Evolutionary conservation across 2,329 filamentous ascomycete species (phyloP), one percentile per base, ranked within the genome.

Genomic region (Cordyceps farinosa): DNA sequence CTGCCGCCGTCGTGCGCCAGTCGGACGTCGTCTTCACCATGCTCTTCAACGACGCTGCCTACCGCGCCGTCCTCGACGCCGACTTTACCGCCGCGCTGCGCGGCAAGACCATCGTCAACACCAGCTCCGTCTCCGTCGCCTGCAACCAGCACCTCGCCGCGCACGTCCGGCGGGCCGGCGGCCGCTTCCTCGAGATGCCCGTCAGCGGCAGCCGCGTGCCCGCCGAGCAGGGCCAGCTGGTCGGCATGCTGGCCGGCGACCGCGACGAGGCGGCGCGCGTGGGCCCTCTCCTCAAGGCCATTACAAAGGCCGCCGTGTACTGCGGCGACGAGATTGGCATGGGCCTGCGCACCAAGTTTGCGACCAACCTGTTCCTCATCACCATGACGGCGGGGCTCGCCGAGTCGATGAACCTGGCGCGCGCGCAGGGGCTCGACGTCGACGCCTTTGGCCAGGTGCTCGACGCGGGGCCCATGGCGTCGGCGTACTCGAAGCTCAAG

Each of bases 171-270:
- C 32, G 53, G 2, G 70, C 69, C 3, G 71, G 73, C 1, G 73
- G 73, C 1, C 51, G 69, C 3, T 75, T 70, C 32, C 61, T 75
- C 45, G 73, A 75, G 60, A 75, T 75, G 73, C 73, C 73, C 2
- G 73, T 75, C 38, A 75, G 73, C 56, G 74, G 73, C 7, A 73
- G 73, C 67, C 71, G 70, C 48, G 63, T 72, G 1, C 74, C 73
- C 1, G 74, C 73, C 1, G 73, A 74, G 61, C 66, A 70, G 51
- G 73, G 73, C 3, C 55, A 65, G n/a, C 69, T 75, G 8, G 72
- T 76, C 27, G 73, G 72, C 40, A 71, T 76, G 68, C 68, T 76
- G 45, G 73, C 71, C 13, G 73, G 73, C 5, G 70, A 73, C 38
- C 57, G 48, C 11, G 65, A 44, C 13, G 65, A 70, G 2, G 69